Evolutionary conservation across 108 stramenopile species (phyloP), one percentile per base, ranked within the genome.

Genomic region (Fistulifera pelliculosa): DNA sequence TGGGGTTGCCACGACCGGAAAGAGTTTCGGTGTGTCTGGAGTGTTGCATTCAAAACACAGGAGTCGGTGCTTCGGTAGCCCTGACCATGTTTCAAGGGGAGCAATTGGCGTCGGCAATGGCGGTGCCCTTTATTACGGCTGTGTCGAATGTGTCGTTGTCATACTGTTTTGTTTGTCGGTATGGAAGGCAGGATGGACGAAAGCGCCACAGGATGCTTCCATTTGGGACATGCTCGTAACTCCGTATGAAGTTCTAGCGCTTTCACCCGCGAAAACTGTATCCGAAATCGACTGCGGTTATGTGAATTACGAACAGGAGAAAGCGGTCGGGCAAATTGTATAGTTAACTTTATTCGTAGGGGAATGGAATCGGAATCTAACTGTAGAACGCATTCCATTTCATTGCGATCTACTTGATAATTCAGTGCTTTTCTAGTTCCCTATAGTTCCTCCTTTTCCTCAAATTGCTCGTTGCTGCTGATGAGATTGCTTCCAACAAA

Each of bases 41-140:
- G 60, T 79, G 76, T 50, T 85, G 85, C 56, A 89, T 89, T 58
- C 91, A 93, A 77, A 93, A 93, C 67, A 80, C 84, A 1, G 85
- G 85, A 10, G 82, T 86, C 49, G 85, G 80, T 50, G 77, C 78
- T 15, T 75, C 76, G 18, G 79, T 86, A 1, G 80, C 80, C 31
- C 49, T 79, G 12, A 61, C 69, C 25, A 81, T 86, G 80, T 86
- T 80, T 62, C 24, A 58, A 5, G 52, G 69, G 41, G 43, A 45
- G 19, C 44, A 45, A 11, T 50, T 68, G 25, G 59, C 76, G 8
- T 48, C 44, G 10, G 83, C 83, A 19, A 67, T 86, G 53, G 74
- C 70, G 15, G 85, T 82, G 25, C 85, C 85, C 25, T 60, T 14
- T 81, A 62, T 54, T 86, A 86, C 50, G 85, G 85, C 15, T 25